These are phyloP conservation scores for Solanum dulcamara DNA, from an alignment of 257 asterid species.

Conservation along the genomic window DNA sequence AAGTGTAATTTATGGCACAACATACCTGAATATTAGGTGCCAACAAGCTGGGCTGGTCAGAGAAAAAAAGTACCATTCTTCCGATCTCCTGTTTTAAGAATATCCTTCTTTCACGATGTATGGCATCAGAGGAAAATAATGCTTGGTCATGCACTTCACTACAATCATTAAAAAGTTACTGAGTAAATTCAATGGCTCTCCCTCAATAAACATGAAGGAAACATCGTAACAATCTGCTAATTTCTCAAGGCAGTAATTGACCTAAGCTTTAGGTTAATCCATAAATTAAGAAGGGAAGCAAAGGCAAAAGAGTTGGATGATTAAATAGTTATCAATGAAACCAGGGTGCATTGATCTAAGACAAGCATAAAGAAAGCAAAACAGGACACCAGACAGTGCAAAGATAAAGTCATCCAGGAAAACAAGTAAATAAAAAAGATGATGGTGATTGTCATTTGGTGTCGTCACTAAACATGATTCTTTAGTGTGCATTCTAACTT, in stretches of 20 bases:
- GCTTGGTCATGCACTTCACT: conserved; percentile 99
- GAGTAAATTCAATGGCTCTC: conserved; percentile 3
- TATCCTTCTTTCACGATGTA: conserved; percentile 86
- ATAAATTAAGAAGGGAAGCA: background rate
- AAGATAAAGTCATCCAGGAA: background rate
- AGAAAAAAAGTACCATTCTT: conserved; percentile 92
- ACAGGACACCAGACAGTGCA: background rate
- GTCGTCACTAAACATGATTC: background rate
- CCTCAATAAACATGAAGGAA: conserved; percentile 10
- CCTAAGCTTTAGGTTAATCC: background rate
- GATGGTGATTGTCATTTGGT: background rate
- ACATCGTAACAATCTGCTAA: background rate
- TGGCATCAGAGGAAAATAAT: conserved; percentile 64
- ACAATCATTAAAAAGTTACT: conserved; percentile 18
- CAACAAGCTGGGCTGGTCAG: conserved; percentile 95
- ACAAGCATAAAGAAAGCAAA: background rate
- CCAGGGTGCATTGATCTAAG: background rate
- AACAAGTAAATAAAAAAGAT: background rate
- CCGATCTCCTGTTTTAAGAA: conserved; percentile 96
- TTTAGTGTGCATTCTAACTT: background rate
- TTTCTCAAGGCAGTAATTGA: background rate
- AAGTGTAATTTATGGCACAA: background rate
- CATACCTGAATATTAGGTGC: conserved; percentile 98
- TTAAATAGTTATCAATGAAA: background rate
- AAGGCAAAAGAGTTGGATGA: background rate